Conservation (phyloP, 1,284 basidiomycete species). For the Apiotrichum brassicae region DNA sequence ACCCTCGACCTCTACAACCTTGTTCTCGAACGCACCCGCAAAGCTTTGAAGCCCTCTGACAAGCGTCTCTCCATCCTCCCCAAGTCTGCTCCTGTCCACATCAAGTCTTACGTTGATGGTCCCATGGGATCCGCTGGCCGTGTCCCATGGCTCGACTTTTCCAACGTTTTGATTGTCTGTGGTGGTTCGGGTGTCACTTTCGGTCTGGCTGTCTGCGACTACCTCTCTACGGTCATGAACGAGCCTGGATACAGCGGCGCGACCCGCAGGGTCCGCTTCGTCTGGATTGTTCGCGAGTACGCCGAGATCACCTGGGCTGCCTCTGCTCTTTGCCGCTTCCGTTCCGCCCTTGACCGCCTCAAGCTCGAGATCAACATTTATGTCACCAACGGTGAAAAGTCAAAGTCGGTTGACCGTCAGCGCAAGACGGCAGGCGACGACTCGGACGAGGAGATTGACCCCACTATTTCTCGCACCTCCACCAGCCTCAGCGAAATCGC, state of each 20-base stretch:
- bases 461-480: no score
- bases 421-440: background rate
- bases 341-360: constrained; percentile 56
- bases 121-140: constrained; percentile 68
- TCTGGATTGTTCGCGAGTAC: constrained; percentile 79
- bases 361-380: constrained; percentile 71
- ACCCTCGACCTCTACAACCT: constrained; percentile 64
- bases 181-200: constrained; percentile 78
- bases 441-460: background rate
- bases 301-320: constrained; percentile 79
- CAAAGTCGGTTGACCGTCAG: background rate
- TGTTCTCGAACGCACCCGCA: constrained; percentile 41
- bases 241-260: constrained; percentile 38
- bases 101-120: constrained; percentile 67
- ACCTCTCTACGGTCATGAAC: constrained; percentile 58
- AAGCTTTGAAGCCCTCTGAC: background rate
- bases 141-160: constrained; percentile 60
- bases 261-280: constrained; percentile 63
- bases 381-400: constrained; percentile 55
- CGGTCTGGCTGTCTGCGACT: constrained; percentile 66
- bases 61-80: constrained; percentile 12
- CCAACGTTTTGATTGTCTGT: constrained; percentile 62
- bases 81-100: constrained; percentile 23
- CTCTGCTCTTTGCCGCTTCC: constrained; percentile 60
- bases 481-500: no score